Base-by-base conservation (phyloP, 305 asterid genomes). In the Fraxinus ornus region DNA sequence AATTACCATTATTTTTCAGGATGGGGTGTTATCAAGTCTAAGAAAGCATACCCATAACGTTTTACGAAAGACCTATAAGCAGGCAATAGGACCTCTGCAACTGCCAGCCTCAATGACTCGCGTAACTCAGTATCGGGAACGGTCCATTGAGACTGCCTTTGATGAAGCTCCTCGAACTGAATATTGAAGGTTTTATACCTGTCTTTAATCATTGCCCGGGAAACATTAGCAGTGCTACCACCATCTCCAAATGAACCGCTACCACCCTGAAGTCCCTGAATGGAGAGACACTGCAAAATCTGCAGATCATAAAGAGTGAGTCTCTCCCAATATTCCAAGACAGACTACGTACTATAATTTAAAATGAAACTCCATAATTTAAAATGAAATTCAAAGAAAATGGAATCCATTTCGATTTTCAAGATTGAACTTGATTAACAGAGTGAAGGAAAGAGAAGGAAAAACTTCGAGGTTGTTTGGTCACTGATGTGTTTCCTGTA, bases 111-210 rank as follows among this genome's bases (percentile, higher is more conserved):
- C 87, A 96, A 80, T 2, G 98, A 94, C 91, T 96, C 98, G 9
- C 99, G 94, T 74, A 96, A 88, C 75, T 96, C 99, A 52, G 95
- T 96, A 85, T 96, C 99, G 4, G 99, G 98, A 68, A 96, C 98
- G 0, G 98, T 96, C 99, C 99, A 96, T 79, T 94, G 98, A 55
- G 99, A 94, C 73, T 96, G 99, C 87, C 97, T 89, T 87, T 96
- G 98, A 89, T 96, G 99, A 80, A 96, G 91, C 90, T 96, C 99
- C 88, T 96, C 99, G 80, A 96, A 96, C 33, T 90, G 88, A 41
- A 85, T 19, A 85, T 96, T 96, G 90, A 96, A 96, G 21, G 88
- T 93, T 85, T 96, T 96, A 86, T 87, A 96, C 85, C 97, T 91
- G 83, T 96, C 99, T 86, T 96, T 96, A 84, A 96, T 94, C 80